phyloP scores from a whole-genome alignment of 768 basidiomycete species.

The Royoungia palumana region DNA sequence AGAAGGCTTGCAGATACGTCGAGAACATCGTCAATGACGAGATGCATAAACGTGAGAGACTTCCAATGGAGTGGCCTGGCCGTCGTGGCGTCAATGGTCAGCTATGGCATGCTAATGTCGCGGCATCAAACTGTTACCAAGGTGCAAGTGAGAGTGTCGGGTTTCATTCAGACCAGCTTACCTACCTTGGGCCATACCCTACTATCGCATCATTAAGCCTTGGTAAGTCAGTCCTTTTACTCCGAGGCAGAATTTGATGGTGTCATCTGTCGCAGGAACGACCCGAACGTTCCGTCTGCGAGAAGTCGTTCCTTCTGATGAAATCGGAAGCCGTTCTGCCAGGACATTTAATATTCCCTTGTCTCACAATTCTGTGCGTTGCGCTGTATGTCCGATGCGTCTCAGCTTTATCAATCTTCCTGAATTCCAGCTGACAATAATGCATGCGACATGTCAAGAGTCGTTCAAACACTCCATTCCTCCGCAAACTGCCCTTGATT shows the following conservation, averaged over 20 bases:
- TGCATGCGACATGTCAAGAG: constrained; percentile 86
- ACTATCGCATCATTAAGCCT: constrained; percentile 85
- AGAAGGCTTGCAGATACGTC: constrained; percentile 69
- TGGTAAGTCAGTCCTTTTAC: constrained; percentile 40
- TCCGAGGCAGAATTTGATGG: neutral
- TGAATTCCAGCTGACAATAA: constrained; percentile 62
- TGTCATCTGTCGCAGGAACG: constrained; percentile 45
- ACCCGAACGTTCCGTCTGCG: constrained; percentile 68
- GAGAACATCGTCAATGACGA: constrained; percentile 71
- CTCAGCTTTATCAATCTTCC: neutral
- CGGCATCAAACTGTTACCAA: constrained; percentile 81
- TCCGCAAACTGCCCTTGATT: constrained; percentile 64
- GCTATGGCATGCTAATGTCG: constrained; percentile 78
- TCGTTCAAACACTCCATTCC: constrained; percentile 78
- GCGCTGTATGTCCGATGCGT: constrained; percentile 1
- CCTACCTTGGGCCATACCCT: constrained; percentile 78
- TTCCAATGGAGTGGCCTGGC: constrained; percentile 64
- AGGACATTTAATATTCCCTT: constrained; percentile 77
- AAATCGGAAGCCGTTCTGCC: constrained; percentile 53
- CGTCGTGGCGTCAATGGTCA: constrained; percentile 20
- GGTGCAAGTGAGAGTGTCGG: constrained; percentile 82
- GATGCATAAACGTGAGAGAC: constrained; percentile 57
- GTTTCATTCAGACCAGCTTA: constrained; percentile 77
- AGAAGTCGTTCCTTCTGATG: constrained; percentile 68
- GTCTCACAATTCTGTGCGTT: constrained; percentile 70